Base-by-base conservation (phyloP, 345 rosid species). In the Eucalyptus curtisii region DNA sequence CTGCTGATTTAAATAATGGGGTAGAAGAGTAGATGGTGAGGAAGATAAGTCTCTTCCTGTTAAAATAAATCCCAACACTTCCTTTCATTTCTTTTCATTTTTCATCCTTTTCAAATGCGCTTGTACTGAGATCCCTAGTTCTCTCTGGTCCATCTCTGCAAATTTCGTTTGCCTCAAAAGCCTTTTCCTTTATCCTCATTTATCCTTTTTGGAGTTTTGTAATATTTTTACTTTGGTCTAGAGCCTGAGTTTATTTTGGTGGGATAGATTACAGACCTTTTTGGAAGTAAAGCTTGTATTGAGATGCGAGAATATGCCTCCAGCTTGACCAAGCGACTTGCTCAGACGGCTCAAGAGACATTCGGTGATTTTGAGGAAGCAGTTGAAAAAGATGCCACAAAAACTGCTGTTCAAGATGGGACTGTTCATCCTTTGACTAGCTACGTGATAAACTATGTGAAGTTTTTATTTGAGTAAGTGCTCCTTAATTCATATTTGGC, bases 351-450 rank as follows among this genome's bases (percentile, higher is more conserved):
- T 13, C 96, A 95, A 91, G 99, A 98, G 91, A 98, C 99, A 16
- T 98, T 98, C 89, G 95, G 90, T 82, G 99, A 97, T 94, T 98
- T 98, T 89, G 98, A 96, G 94, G 99, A 97, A 92, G 99, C 98
- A 1, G 99, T 98, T 42, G 99, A 95, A 89, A 98, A 95, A 59
- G 99, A 98, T 94, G 98, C 98, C 66, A 98, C 99, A n/a, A 98
- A 92, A 92, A 95, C 99, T 47, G 95, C 98, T 9, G 98, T 98
- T 93, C 94, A 94, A 89, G 99, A 98, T 91, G 99, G 99, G 93
- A 97, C 99, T 6, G 98, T 98, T 48, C 99, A 98, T 92, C 99
- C 99, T 49, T 93, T 98, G 90, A 98, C 99, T 47, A 98, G 99
- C 96, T 98, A 98, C 79, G 98, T 98, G 87, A 98, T 98, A 88